phyloP scores from a whole-genome alignment of 2,329 filamentous ascomycete genomes.

The Fusarium denticulatum region DNA sequence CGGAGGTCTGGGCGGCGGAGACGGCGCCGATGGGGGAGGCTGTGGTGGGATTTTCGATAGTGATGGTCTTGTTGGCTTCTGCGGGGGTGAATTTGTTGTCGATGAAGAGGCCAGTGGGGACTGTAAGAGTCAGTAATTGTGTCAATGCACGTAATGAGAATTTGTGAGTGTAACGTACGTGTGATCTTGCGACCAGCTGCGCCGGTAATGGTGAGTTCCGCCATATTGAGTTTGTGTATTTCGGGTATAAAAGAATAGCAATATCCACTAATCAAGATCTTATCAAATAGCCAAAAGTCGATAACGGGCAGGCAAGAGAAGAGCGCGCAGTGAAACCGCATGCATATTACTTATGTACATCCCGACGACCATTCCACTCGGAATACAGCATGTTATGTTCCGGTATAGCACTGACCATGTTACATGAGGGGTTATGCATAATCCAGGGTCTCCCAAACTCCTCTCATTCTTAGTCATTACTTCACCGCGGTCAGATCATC shows the following conservation, averaged over 20 bases:
- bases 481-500: neutral
- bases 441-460: neutral
- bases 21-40: neutral
- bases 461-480: accelerated
- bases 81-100: constrained; percentile 14
- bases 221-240: neutral
- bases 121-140: neutral
- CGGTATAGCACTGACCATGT: neutral
- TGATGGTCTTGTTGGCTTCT: neutral
- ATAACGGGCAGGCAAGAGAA: neutral
- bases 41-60: constrained; percentile 7
- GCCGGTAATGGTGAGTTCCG: constrained; percentile 3
- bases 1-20: constrained; percentile 45
- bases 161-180: neutral
- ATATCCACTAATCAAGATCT: neutral
- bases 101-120: constrained; percentile 29
- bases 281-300: neutral
- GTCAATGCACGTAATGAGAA: neutral
- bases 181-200: constrained; percentile 5
- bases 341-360: neutral
- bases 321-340: neutral
- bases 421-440: neutral
- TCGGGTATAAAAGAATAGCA: neutral
- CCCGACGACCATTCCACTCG: neutral
- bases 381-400: neutral